Evolutionary conservation across 108 stramenopile genomes (phyloP).

Genomic region (Skeletonema potamos): DNA sequence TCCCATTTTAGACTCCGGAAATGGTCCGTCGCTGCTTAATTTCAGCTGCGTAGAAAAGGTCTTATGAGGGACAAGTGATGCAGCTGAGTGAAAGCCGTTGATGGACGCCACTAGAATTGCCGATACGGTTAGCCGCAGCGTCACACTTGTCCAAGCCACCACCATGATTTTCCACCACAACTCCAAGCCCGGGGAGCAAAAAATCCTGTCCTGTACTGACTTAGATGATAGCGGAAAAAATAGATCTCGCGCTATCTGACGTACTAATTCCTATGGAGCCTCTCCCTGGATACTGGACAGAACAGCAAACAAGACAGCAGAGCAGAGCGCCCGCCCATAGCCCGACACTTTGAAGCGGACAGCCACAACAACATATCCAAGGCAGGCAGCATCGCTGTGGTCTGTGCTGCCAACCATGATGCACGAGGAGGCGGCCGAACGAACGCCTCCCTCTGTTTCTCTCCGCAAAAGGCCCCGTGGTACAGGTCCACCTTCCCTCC

Average conservation of each 20-base stretch:
- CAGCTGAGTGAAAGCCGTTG: not conserved
- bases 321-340: too few species aligned
- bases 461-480: not conserved
- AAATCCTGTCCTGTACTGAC: too few species aligned
- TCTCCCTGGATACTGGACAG: too few species aligned
- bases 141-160: too few species aligned
- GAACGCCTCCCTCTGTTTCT: not conserved
- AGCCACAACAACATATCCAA: too few species aligned
- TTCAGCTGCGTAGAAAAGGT: conserved; percentile 1
- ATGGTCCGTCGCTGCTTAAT: not conserved
- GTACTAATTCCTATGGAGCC: not conserved
- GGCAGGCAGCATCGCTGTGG: not conserved
- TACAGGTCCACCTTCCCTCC: not conserved
- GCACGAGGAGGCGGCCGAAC: not conserved
- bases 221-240: too few species aligned
- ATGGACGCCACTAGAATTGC: conserved; percentile 8
- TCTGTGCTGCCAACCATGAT: not conserved
- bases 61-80: conserved; percentile 2
- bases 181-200: too few species aligned
- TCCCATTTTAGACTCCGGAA: conserved; percentile 18
- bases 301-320: too few species aligned
- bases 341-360: too few species aligned
- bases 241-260: not conserved
- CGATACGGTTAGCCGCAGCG: conserved; percentile 10
- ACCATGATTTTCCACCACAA: too few species aligned